Percentiles rank a stretch among this genome's conserved stretches.
Conservation (phyloP, 805 yeast species). For the Candida silvicultrix region DNA sequence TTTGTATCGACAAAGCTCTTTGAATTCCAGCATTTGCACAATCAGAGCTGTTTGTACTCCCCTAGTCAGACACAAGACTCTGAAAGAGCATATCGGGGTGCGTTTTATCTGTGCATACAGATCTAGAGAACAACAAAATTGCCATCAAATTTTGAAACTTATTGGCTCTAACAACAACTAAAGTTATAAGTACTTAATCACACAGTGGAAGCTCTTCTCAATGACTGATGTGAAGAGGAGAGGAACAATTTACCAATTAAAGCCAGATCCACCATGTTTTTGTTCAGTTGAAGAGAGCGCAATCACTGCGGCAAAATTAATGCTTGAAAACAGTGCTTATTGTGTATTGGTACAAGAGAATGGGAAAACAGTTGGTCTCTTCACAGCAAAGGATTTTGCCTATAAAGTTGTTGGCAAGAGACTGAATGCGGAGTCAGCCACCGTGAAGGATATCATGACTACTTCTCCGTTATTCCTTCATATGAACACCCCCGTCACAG, state of each 20-base stretch:
- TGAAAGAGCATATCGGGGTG: background rate
- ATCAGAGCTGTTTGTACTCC: no score
- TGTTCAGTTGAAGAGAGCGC: conserved; percentile 29
- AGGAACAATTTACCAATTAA: conserved; percentile 16
- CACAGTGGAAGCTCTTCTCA: no score
- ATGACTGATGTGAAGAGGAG: background rate
- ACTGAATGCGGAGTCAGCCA: conserved; percentile 20
- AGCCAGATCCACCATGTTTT: conserved; percentile 31
- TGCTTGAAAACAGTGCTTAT: conserved; percentile 34
- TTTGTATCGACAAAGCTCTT: no score
- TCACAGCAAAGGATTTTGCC: conserved; percentile 42
- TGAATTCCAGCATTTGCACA: no score
- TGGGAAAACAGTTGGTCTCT: conserved; percentile 29
- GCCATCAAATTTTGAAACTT: no score
- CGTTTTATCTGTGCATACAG: background rate
- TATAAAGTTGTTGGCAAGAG: conserved; percentile 32
- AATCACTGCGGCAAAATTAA: conserved; percentile 26
- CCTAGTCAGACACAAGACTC: no score
- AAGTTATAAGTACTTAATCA: no score
- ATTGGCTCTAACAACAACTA: no score
- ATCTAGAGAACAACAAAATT: background rate
- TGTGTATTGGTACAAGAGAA: conserved; percentile 32
- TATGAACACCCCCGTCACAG: conserved; percentile 32
- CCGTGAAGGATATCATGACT: conserved; percentile 34
- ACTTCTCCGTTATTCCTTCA: conserved; percentile 29